These are phyloP conservation scores for Omphalea diandra DNA, from an alignment of 441 rosid species.

Conservation along the genomic window DNA sequence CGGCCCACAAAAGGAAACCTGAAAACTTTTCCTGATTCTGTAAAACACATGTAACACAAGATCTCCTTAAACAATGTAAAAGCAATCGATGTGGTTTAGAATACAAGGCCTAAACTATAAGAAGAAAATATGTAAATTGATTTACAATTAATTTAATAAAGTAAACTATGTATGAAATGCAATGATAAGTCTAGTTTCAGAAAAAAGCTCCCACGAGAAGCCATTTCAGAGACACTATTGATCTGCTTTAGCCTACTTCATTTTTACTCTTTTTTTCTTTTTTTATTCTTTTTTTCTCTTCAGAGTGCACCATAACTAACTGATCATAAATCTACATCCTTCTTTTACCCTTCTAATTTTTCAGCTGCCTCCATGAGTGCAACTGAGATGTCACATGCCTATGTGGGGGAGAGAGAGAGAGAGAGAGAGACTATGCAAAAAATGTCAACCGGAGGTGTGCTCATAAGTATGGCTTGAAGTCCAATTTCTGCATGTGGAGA, in stretches of 20 bases:
- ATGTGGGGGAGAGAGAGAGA: constrained; percentile 13
- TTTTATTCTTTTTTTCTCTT: no score
- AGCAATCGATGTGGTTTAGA: neutral
- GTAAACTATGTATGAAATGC: neutral
- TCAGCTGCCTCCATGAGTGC: neutral
- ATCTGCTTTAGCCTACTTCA: neutral
- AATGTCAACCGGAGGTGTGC: constrained; percentile 64
- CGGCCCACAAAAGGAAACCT: constrained; percentile 74
- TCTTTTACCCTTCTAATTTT: neutral
- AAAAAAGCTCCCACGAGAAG: neutral
- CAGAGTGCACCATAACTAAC: neutral
- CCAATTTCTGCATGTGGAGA: constrained; percentile 49
- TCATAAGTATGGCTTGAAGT: constrained; percentile 64
- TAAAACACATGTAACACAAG: constrained; percentile 26
- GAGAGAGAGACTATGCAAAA: constrained; percentile 52
- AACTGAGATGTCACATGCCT: neutral
- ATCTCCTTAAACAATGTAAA: neutral
- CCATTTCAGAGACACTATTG: neutral
- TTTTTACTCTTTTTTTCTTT: neutral
- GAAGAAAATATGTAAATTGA: neutral
- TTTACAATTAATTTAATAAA: no score
- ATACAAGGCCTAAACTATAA: neutral
- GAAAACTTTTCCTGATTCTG: constrained; percentile 71
- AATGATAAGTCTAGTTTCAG: neutral
- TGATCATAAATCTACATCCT: neutral